Evolutionary conservation across 2,329 filamentous ascomycete genomes (phyloP).

Genomic region (Neocucurbitaria cava): DNA sequence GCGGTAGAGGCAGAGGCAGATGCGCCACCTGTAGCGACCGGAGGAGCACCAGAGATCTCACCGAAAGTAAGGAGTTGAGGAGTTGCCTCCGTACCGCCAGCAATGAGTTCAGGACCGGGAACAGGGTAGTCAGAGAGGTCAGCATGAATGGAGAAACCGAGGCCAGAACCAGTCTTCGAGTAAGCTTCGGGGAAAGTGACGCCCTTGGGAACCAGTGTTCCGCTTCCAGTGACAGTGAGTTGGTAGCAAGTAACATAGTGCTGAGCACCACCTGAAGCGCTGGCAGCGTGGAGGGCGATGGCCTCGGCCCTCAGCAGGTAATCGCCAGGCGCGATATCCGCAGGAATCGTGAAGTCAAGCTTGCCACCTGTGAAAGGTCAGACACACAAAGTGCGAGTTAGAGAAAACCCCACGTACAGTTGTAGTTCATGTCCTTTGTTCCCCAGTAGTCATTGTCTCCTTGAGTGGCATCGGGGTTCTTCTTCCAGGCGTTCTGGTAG

Average conservation of each 20-base stretch:
- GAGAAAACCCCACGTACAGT: constrained; percentile 40
- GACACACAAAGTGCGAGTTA: no score
- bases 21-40: constrained; percentile 26
- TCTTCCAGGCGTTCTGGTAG: constrained; percentile 49
- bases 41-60: constrained; percentile 27
- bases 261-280: constrained; percentile 50
- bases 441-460: constrained; percentile 51
- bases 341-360: constrained; percentile 45
- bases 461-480: constrained; percentile 43
- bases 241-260: constrained; percentile 57
- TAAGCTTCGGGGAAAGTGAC: constrained; percentile 58
- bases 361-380: constrained; percentile 20
- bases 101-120: constrained; percentile 48
- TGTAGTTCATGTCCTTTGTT: constrained; percentile 52
- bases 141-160: constrained; percentile 54
- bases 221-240: constrained; percentile 49
- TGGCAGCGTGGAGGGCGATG: constrained; percentile 54
- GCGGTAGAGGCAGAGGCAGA: constrained; percentile 25
- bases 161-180: constrained; percentile 49
- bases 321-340: constrained; percentile 50
- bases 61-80: constrained; percentile 36
- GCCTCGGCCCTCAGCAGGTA: constrained; percentile 56
- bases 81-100: constrained; percentile 34
- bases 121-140: constrained; percentile 48
- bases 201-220: constrained; percentile 45